Base-by-base conservation (phyloP, 306 rosid species). In the Cicer chorassanicum region DNA sequence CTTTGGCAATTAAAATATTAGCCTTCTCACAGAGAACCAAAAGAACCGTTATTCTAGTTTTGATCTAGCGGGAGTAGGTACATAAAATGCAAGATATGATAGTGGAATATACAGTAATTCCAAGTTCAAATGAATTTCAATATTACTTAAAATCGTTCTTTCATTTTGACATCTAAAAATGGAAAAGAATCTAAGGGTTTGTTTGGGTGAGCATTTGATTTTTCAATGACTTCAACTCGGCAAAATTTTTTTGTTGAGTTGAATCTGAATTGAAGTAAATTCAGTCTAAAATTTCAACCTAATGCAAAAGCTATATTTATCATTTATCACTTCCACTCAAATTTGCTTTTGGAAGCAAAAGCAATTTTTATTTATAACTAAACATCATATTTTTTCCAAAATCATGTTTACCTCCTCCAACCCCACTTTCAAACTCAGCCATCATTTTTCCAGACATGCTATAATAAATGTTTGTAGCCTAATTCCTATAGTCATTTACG, bases 61-160 rank as follows among this genome's bases (percentile, higher is more conserved):
- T 71, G 46, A 43, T 45, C 72, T 14, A 49, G 6, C 48, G 54
- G 41, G 41, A 14, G 57, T 34, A 44, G 64, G n/a, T 40, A 38
- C 68, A 77, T 12, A 42, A 59, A 68, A 75, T 64, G 44, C 55
- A 54, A 41, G 65, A 40, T 12, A 9, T 75, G 36, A 41, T 66
- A 21, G 38, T 9, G 45, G 46, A 42, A 76, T 34, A 49, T n/a
- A 72, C 59, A 66, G 54, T 13, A 63, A 57, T 21, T 57, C 64
- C 15, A 57, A 24, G 15, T 62, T 16, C 12, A 24, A 38, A 14
- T 6, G 46, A 16, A 6, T 60, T 60, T 9, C 66, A 34, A 13
- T 5, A 60, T 60, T 12, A 60, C 64, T 21, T 56, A 10, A 24
- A 15, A 8, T 15, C 59, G 7, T 53, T 53, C 29, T 8, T 53